phyloP scores from a whole-genome alignment of 129 eudicot genomes.

The Smallanthus sonchifolius region DNA sequence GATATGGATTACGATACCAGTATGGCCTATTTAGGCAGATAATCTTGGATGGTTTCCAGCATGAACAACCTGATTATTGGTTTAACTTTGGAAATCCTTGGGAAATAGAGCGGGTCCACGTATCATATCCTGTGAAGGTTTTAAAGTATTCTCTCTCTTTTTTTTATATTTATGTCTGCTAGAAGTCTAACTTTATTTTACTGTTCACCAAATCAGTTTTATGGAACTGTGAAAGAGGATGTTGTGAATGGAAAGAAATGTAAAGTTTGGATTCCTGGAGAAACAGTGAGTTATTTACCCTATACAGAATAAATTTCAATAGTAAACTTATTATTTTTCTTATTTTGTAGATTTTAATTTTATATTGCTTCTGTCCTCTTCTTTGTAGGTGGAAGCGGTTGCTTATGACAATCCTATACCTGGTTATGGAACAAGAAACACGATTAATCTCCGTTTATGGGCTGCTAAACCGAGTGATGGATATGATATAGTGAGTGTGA shows the following conservation, averaged over 20 bases:
- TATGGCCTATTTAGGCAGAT: slow-evolving; percentile 61
- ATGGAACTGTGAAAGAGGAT: slow-evolving; percentile 50
- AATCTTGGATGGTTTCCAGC: slow-evolving; percentile 51
- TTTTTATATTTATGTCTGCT: background rate
- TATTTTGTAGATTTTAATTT: background rate
- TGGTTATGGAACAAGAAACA: slow-evolving; percentile 62
- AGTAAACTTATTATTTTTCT: background rate
- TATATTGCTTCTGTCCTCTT: background rate
- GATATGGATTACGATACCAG: slow-evolving; percentile 61
- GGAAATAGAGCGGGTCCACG: slow-evolving; percentile 66
- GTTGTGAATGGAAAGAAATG: slow-evolving; percentile 39
- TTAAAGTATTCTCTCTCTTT: slow-evolving; percentile 7
- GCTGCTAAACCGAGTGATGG: slow-evolving; percentile 61
- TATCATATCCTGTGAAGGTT: slow-evolving; percentile 64
- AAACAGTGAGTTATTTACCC: slow-evolving; percentile 37
- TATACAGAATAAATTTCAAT: background rate
- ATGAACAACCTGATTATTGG: slow-evolving; percentile 63
- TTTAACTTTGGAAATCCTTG: slow-evolving; percentile 61
- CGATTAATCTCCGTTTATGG: slow-evolving; percentile 58
- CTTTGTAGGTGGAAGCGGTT: slow-evolving; percentile 51
- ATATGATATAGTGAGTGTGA: slow-evolving; percentile 38
- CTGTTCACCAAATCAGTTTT: slow-evolving; percentile 35
- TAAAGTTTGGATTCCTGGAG: slow-evolving; percentile 54
- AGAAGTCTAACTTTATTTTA: slow-evolving; percentile 4
- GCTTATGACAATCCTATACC: slow-evolving; percentile 71